Evolutionary conservation across 2,329 filamentous ascomycete species (phyloP).

Genomic region (Arthrobotrys sphaeroides): DNA sequence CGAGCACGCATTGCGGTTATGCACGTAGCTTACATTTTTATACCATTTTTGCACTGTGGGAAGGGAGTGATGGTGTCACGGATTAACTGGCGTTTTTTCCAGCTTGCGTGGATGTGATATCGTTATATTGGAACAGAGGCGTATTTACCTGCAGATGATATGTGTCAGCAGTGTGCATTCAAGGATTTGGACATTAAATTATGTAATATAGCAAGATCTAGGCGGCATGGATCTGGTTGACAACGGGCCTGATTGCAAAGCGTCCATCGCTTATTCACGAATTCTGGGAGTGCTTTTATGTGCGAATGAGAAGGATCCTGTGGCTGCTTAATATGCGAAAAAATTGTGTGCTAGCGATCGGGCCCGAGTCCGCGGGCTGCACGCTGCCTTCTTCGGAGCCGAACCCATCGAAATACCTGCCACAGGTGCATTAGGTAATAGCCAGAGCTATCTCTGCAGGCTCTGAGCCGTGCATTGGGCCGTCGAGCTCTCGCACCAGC

Average conservation of each 20-base stretch:
- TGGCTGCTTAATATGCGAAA: background rate
- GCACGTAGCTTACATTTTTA: constrained; percentile 1
- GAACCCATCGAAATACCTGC: background rate
- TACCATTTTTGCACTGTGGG: background rate
- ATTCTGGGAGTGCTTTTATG: background rate
- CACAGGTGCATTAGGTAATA: background rate
- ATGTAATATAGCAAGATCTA: background rate
- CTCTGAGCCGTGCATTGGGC: background rate
- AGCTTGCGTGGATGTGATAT: background rate
- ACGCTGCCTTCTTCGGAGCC: background rate
- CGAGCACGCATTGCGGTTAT: background rate
- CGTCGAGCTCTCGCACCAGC: background rate
- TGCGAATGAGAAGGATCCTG: background rate
- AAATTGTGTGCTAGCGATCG: background rate
- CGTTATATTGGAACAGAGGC: background rate
- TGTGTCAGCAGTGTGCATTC: background rate
- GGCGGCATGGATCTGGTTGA: background rate
- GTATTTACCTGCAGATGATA: background rate
- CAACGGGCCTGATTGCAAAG: background rate
- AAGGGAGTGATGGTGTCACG: background rate
- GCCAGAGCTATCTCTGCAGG: background rate
- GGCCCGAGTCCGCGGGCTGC: background rate
- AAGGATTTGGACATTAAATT: background rate
- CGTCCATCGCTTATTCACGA: too few relatives aligned
- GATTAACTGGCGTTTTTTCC: background rate